A percentile compares a stretch with the other conserved stretches of the same genome.
These are phyloP conservation scores for Smittium culicis DNA, from an alignment of 371 early-diverging fungal species.

Conservation along the genomic window DNA sequence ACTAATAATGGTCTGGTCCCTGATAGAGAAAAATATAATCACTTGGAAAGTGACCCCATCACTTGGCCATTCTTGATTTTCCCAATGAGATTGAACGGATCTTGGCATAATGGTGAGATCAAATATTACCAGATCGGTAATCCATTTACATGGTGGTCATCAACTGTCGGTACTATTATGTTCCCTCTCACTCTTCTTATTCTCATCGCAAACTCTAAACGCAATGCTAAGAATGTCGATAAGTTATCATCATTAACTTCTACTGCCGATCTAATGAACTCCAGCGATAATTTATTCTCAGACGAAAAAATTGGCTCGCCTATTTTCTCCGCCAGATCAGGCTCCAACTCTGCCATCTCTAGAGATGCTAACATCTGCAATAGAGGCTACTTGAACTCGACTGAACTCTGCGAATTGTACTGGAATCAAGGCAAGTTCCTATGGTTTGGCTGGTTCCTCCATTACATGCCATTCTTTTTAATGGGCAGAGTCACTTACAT, in stretches of 20 bases:
- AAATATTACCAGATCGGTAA: slow-evolving; percentile 96
- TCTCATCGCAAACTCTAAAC: too few species aligned
- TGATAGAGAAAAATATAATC: slow-evolving; percentile 91
- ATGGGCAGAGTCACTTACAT: slow-evolving; percentile 97
- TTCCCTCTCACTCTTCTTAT: slow-evolving; percentile 31
- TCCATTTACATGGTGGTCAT: slow-evolving; percentile 91
- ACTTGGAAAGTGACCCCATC: slow-evolving; percentile 72
- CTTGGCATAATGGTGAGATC: slow-evolving; percentile 74
- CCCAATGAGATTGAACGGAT: slow-evolving; percentile 92
- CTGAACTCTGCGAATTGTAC: slow-evolving; percentile 73
- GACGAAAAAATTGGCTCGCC: too few species aligned
- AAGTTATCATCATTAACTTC: too few species aligned
- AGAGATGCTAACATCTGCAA: slow-evolving; percentile 52
- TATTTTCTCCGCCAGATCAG: slow-evolving; percentile 1
- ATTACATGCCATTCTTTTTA: slow-evolving; percentile 93
- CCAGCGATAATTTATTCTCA: too few species aligned
- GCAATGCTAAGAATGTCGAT: slow-evolving; percentile 48
- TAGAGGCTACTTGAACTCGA: slow-evolving; percentile 46
- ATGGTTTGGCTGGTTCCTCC: slow-evolving; percentile 87
- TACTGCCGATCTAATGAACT: too few species aligned
- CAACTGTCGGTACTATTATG: slow-evolving; percentile 47
- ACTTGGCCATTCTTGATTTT: slow-evolving; percentile 90
- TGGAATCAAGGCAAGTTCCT: slow-evolving; percentile 56
- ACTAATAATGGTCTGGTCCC: slow-evolving; percentile 97
- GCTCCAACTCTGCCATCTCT: slow-evolving; percentile 17